Evolutionary conservation across 2,329 filamentous ascomycete species (phyloP).

Genomic region (Penicillium brevicompactum): DNA sequence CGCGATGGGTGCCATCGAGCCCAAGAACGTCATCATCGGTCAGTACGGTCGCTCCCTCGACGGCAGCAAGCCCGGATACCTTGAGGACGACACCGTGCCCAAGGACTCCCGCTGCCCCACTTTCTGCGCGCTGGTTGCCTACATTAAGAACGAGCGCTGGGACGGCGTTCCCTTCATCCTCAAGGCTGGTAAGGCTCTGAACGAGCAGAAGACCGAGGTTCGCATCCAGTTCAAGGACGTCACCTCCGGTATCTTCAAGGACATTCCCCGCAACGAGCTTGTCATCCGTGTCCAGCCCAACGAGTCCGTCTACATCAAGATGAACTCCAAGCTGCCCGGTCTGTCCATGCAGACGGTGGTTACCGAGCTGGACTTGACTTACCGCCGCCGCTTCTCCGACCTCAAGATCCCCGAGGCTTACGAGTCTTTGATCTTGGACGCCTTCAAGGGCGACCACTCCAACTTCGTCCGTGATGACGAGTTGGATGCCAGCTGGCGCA

Average conservation of each 20-base stretch:
- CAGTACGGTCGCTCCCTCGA: constrained; percentile 97
- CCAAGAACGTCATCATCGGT: constrained; percentile 99
- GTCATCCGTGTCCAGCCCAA: constrained; percentile 99
- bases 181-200: constrained; percentile 97
- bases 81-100: constrained; percentile 97
- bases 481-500: constrained; percentile 95
- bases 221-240: constrained; percentile 99
- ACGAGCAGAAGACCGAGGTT: constrained; percentile 99
- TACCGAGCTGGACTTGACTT: constrained; percentile 96
- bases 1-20: constrained; percentile 90
- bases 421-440: constrained; percentile 95
- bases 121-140: constrained; percentile 94
- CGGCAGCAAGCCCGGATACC: constrained; percentile 94
- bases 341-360: constrained; percentile 99
- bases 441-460: constrained; percentile 97
- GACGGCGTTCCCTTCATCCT: constrained; percentile 99
- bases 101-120: constrained; percentile 97
- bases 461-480: constrained; percentile 99
- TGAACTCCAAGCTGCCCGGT: constrained; percentile 99
- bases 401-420: constrained; percentile 99
- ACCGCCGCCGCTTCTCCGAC: constrained; percentile 96
- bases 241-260: constrained; percentile 98
- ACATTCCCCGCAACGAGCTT: constrained; percentile 98
- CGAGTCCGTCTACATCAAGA: constrained; percentile 99
- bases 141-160: constrained; percentile 99